Evolutionary conservation across 148 eudicot species (phyloP), one percentile per base, ranked within the genome.

Genomic region (Bassia scoparia): DNA sequence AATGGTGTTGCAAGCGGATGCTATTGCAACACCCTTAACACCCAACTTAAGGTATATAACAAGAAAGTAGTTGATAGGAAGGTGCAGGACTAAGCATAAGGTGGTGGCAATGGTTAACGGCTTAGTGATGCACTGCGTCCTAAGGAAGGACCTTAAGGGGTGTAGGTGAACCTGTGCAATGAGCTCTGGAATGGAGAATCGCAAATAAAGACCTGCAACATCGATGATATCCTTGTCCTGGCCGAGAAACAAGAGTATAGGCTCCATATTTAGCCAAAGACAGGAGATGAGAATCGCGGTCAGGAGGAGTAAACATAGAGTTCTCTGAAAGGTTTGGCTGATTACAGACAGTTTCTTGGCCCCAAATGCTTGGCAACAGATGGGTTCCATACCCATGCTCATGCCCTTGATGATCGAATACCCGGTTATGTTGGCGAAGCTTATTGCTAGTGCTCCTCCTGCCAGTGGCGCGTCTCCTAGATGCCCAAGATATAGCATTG

Each of bases 361-460:
- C 31, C 98, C 98, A 61, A 76, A 94, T 13, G 98, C 97, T 80
- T 94, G 98, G 78, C 84, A 81, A 49, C 98, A 94, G 44, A 94
- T 91, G 58, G 98, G 93, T 27, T 94, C 98, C 98, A 94, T 94
- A 0, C 91, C 98, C 81, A 85, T 82, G 70, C 93, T 83, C 20
- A 94, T 82, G 18, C 98, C 98, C 83, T 94, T 94, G 73, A 94
- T 89, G 73, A 94, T 85, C 0, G 98, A 91, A 76, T 78, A 87
- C 3, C 98, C 98, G 0, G 96, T 88, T 26, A 94, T 69, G 69
- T 91, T 94, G 33, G 98, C 98, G 38, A 94, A 94, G 44, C 88
- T 87, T 20, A 94, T 83, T 9, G 96, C 98, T 0, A 94, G 78
- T 2, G 98, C 80, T 56, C 98, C 98, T 60, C 98, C 97, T 2